phyloP scores from a whole-genome alignment of 352 stramenopile species.

The Phytophthora podocarpi region DNA sequence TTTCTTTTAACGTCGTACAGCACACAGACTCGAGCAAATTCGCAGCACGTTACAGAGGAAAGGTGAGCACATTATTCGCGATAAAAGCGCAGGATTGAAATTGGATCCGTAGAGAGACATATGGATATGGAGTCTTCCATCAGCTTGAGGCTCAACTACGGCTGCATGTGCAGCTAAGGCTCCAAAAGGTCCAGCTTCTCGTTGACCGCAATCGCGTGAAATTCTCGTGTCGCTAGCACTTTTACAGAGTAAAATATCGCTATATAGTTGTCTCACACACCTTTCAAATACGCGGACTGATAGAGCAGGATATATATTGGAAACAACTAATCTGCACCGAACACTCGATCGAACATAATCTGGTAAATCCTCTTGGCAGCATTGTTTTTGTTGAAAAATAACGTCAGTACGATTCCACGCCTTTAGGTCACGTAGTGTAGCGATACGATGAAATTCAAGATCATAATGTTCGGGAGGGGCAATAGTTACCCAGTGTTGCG shows the following conservation, averaged over 20 bases:
- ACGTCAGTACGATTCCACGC: too few species aligned
- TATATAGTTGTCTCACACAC: neutral
- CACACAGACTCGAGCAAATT: slow-evolving; percentile 4
- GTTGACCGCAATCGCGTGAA: slow-evolving; percentile 7
- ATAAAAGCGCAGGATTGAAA: slow-evolving; percentile 8
- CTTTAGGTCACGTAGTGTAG: too few species aligned
- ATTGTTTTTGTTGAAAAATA: slow-evolving; percentile 1
- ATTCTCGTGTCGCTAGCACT: neutral
- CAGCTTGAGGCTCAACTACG: slow-evolving; percentile 24
- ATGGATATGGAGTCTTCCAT: slow-evolving; percentile 25
- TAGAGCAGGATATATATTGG: neutral
- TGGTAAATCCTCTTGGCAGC: slow-evolving; percentile 4
- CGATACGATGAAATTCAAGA: too few species aligned
- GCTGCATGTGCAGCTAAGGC: slow-evolving; percentile 9
- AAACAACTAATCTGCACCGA: neutral
- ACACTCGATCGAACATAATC: neutral
- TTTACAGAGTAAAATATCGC: too few species aligned
- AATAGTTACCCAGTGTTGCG: too few species aligned
- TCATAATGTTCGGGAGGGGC: too few species aligned
- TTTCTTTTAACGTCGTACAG: neutral
- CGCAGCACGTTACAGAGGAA: neutral
- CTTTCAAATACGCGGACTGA: neutral
- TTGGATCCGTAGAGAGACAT: slow-evolving; percentile 6
- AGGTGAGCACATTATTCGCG: slow-evolving; percentile 4
- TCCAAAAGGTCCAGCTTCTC: slow-evolving; percentile 1